Evolutionary conservation across 225 moss, liverwort and hornwort species (phyloP), one percentile per base, ranked within the genome.

Genomic region (Climacium dendroides): DNA sequence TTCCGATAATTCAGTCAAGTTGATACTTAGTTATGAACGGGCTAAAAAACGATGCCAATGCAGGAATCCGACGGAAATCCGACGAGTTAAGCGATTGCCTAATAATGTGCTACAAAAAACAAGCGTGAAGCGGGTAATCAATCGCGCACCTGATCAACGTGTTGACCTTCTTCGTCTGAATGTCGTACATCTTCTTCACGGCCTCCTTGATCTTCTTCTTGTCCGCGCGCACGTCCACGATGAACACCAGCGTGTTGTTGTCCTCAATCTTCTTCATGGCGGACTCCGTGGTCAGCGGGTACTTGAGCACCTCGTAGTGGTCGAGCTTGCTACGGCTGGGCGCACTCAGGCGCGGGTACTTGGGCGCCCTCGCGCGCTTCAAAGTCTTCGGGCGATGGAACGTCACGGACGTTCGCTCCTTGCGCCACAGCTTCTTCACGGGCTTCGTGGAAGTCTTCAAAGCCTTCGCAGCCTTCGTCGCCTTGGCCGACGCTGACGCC

Each of bases 221-320:
- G 76, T 96, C 94, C 0, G 94, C 96, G 69, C 95, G 92, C 62
- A 96, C 96, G 79, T 97, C 96, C 32, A 97, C 95, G 34, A 97
- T 97, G 84, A 97, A 97, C 18, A 97, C 96, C 83, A 97, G 24
- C 3, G 97, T 97, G 89, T 97, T 97, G 89, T 97, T 97, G 81
- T 97, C 97, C 87, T 97, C 95, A 28, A 97, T 96, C 93, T 97
- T 97, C 95, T 96, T 97, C 96, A 97, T 97, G 29, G 97, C 95
- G 7, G 97, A 97, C 91, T 97, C 96, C 3, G 97, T 97, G 39
- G 97, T 97, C 41, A 97, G 87, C 48, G 96, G 96, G 83, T 95
- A 97, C 91, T 97, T 97, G 26, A 97, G 90, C 89, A 97, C 96
- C 92, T 96, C 95, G 89, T 97, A 96, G 65, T 97, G 96, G 79